Evolutionary conservation across 2,329 filamentous ascomycete genomes (phyloP), one percentile per base, ranked within the genome.

Genomic region (Colletotrichum sp.): DNA sequence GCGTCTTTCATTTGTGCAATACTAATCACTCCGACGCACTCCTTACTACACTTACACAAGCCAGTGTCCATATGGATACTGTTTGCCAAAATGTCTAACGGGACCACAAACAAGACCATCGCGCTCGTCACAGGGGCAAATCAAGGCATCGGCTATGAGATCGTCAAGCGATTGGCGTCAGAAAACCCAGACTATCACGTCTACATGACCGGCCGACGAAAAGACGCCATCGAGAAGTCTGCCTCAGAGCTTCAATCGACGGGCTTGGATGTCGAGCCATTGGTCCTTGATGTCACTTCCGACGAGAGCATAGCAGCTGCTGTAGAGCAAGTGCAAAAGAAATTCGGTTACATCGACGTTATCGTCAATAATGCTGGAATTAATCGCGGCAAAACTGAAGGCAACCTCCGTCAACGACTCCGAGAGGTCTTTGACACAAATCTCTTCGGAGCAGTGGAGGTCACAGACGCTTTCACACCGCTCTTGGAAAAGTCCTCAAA

Each of bases 361-460:
- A 88, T 92, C 7, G 87, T 91, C 74, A 92, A 92, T 83, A 92
- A 92, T 66, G 91, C 91, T 5, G 92, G 91, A 4, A 92, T 91
- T 74, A 88, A 82, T 63, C 59, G 15, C 7, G 89, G 88, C 15
- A 86, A 88, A 2, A 87, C 92, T 64, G 91, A 93, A 78, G 87
- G 88, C 8, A 80, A 89, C 5, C 83, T 83, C 1, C 85, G 91
- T 2, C 80, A 85, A 3, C 85, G 90, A 34, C 87, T 90, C 57
- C 84, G 87, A 3, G 85, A 81, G 4, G 88, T 92, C 78, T 87
- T 93, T 81, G 89, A 93, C 66, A 87, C 90, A 75, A 93, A 93
- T 79, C 89, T 92, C 79, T 91, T 90, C 72, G 91, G 91, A 5
- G 81, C 91, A 1, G 80, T 92, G 6, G 85, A 89, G 60, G 87